Conservation (phyloP, 352 stramenopile species). For the Phytophthora meadii region DNA sequence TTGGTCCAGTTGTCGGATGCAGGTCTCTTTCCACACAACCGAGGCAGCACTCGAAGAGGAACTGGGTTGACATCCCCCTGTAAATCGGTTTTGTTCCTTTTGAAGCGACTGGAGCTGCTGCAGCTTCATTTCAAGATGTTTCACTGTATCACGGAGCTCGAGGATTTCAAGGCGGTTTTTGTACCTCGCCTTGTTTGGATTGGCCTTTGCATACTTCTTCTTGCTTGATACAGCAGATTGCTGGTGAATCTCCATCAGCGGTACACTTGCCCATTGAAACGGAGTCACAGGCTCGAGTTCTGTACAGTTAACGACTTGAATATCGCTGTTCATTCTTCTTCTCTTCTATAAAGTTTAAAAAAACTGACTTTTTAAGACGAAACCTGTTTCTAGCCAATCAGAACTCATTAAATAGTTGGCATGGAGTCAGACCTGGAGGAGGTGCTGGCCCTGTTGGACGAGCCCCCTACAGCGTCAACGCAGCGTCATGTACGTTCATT, state of each 20-base stretch:
- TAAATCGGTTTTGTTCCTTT: not conserved
- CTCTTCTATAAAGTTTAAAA: no score
- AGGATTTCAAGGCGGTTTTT: constrained; percentile 18
- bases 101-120: constrained; percentile 14
- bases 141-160: constrained; percentile 12
- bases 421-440: constrained; percentile 23
- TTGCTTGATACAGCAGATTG: not conserved
- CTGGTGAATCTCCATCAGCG: no score
- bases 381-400: not conserved
- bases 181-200: constrained; percentile 36
- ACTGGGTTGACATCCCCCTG: not conserved
- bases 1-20: constrained; percentile 20
- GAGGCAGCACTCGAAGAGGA: not conserved
- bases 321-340: constrained; percentile 1
- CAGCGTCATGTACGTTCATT: not conserved
- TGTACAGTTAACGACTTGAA: not conserved
- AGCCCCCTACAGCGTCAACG: not conserved
- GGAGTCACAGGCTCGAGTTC: not conserved
- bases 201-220: constrained; percentile 25
- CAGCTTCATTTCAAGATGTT: constrained; percentile 23
- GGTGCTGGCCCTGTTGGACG: constrained; percentile 24
- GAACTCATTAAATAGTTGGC: not conserved
- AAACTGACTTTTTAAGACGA: no score
- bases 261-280: no score
- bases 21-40: constrained; percentile 16